These are phyloP conservation scores for Colletotrichum lindemuthianum DNA, from an alignment of 2,329 filamentous ascomycete genomes.

Conservation along the genomic window DNA sequence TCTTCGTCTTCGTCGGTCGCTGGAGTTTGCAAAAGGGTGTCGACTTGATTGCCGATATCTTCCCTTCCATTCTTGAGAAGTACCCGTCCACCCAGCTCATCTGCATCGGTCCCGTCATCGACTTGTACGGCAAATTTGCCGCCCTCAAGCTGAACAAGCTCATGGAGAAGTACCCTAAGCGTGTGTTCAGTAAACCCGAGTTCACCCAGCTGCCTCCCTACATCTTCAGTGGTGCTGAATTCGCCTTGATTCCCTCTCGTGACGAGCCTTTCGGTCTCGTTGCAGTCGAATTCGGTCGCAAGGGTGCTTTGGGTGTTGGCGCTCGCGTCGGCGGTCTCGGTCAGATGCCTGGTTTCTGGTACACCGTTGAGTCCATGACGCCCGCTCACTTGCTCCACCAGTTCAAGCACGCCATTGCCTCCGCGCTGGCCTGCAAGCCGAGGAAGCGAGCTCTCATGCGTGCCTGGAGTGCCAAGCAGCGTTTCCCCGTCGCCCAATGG, in stretches of 20 bases:
- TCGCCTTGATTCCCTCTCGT: conserved; percentile 73
- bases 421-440: conserved; percentile 66
- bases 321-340: conserved; percentile 73
- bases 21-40: conserved; percentile 78
- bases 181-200: conserved; percentile 75
- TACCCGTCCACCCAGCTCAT: conserved; percentile 70
- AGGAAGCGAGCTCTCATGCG: conserved; percentile 70
- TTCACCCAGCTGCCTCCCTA: conserved; percentile 74
- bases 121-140: conserved; percentile 75
- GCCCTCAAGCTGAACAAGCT: conserved; percentile 71
- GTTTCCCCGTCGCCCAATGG: conserved; percentile 75
- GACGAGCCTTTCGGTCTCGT: conserved; percentile 77
- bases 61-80: conserved; percentile 70
- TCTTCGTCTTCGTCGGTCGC: conserved; percentile 75
- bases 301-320: conserved; percentile 74
- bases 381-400: conserved; percentile 72
- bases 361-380: conserved; percentile 72
- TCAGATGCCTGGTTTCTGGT: conserved; percentile 80
- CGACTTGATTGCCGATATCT: conserved; percentile 74
- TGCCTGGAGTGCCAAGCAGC: conserved; percentile 71
- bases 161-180: conserved; percentile 72
- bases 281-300: conserved; percentile 75
- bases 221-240: conserved; percentile 75
- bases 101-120: conserved; percentile 72
- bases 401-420: conserved; percentile 72